Evolutionary conservation across 129 eudicot species (phyloP).

Genomic region (Tagetes erecta): DNA sequence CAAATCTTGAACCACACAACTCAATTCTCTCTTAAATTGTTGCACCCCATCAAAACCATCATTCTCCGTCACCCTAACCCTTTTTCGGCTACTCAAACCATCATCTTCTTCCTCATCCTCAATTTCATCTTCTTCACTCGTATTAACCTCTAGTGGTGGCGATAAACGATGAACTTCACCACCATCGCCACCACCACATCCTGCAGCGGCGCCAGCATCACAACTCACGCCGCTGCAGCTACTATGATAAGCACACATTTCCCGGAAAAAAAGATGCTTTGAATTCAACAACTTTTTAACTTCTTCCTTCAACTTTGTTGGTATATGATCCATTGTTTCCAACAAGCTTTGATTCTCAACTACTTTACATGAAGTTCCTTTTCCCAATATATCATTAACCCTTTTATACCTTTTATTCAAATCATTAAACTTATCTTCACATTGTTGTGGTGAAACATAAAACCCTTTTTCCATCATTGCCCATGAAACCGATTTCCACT

Average conservation of each 20-base stretch:
- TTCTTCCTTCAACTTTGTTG: constrained; percentile 79
- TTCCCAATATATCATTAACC: constrained; percentile 88
- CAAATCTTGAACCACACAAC: constrained; percentile 45
- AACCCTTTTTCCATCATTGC: constrained; percentile 98
- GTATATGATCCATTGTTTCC: constrained; percentile 68
- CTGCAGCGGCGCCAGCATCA: constrained; percentile 18
- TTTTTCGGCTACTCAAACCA: constrained; percentile 35
- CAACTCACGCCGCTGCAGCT: constrained; percentile 47
- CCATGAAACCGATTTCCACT: constrained; percentile 92
- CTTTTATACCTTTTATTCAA: constrained; percentile 91
- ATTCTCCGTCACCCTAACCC: constrained; percentile 18
- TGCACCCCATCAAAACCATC: constrained; percentile 34
- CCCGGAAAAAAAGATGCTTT: constrained; percentile 87
- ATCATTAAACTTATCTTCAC: constrained; percentile 93
- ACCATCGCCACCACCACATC: not conserved
- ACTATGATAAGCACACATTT: constrained; percentile 94
- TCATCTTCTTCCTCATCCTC: constrained; percentile 35
- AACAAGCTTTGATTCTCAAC: constrained; percentile 86
- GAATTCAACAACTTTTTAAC: constrained; percentile 78
- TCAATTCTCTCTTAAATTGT: constrained; percentile 46
- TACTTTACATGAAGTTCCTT: constrained; percentile 79
- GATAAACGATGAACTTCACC: not conserved
- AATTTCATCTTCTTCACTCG: constrained; percentile 12
- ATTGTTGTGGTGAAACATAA: constrained; percentile 94
- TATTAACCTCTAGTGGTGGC: constrained; percentile 16